These are phyloP conservation scores for Lathyrus aphaca DNA, from an alignment of 306 rosid species.

Conservation along the genomic window DNA sequence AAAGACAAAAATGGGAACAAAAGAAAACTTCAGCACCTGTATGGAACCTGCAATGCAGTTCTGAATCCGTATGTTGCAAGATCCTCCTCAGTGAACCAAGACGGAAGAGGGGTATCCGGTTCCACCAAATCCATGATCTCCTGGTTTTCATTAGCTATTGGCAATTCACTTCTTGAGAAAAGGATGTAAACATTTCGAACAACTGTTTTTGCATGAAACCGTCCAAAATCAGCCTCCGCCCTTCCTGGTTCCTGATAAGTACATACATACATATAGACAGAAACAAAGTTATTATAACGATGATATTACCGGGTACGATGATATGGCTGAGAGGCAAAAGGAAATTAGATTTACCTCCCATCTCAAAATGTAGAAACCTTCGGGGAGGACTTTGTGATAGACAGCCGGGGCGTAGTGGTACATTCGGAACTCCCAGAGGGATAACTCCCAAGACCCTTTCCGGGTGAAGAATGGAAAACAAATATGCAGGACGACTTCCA, in stretches of 20 bases:
- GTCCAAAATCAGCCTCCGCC: constrained; percentile 87
- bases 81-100: constrained; percentile 83
- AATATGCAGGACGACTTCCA: constrained; percentile 60
- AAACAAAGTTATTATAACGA: constrained; percentile 21
- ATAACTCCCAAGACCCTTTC: constrained; percentile 76
- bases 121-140: constrained; percentile 92
- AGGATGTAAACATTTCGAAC: constrained; percentile 76
- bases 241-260: constrained; percentile 66
- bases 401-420: constrained; percentile 48
- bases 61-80: constrained; percentile 66
- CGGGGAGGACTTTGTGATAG: constrained; percentile 44
- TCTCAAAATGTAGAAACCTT: constrained; percentile 82
- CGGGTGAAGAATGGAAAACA: constrained; percentile 60
- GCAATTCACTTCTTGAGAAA: constrained; percentile 72
- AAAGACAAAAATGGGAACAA: background rate
- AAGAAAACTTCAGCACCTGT: constrained; percentile 55
- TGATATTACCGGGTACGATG: background rate
- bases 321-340: background rate
- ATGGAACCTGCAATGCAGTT: constrained; percentile 74
- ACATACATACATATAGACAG: constrained; percentile 14
- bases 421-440: constrained; percentile 65
- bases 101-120: constrained; percentile 69
- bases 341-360: constrained; percentile 55
- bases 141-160: constrained; percentile 69
- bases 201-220: constrained; percentile 68